Conservation (phyloP, 805 yeast genomes). For the Hagleromyces aurorensis region DNA sequence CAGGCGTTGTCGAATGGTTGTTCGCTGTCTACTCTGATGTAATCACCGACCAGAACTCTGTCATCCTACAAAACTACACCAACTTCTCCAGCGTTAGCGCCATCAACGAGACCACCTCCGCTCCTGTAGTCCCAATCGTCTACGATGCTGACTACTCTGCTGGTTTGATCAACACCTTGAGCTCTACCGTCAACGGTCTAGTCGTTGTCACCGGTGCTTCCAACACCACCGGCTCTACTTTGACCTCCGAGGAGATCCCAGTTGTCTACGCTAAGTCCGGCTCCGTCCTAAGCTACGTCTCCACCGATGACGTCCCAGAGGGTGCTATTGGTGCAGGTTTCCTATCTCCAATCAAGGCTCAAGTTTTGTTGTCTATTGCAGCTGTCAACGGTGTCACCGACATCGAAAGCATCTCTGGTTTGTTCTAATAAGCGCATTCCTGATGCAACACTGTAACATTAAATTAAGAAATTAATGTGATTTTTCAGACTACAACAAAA, state of each 20-base stretch:
- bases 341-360: constrained; percentile 28
- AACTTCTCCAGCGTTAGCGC: constrained; percentile 20
- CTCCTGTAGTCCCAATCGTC: constrained; percentile 23
- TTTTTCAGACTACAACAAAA: no score
- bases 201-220: constrained; percentile 17
- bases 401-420: constrained; percentile 1
- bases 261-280: constrained; percentile 25
- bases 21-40: constrained; percentile 19
- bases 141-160: constrained; percentile 20
- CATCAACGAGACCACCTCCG: constrained; percentile 5
- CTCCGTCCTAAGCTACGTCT: constrained; percentile 12
- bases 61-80: constrained; percentile 16
- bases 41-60: constrained; percentile 13
- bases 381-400: constrained; percentile 20
- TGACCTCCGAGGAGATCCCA: constrained; percentile 14
- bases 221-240: constrained; percentile 15
- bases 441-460: no score
- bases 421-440: constrained; percentile 10
- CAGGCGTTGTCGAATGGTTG: constrained; percentile 19
- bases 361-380: constrained; percentile 26
- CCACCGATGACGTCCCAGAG: constrained; percentile 15
- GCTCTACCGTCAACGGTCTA: constrained; percentile 18
- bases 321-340: constrained; percentile 27
- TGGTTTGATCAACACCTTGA: constrained; percentile 11
- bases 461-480: no score